Base-by-base conservation (phyloP, 805 yeast genomes). In the Kodamaea jinghongensis region DNA sequence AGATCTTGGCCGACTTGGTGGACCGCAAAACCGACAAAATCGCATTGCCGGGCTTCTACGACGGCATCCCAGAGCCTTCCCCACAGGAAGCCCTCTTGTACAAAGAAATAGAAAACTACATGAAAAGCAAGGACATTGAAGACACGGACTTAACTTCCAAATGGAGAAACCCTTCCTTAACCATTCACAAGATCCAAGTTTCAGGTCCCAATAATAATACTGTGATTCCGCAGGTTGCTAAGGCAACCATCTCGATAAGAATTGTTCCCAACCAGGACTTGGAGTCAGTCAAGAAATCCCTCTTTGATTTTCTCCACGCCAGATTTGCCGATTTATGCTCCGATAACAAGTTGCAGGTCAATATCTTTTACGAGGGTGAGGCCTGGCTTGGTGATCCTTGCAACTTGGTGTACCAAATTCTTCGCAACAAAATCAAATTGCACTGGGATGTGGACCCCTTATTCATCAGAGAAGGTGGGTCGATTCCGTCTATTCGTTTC, bases 341-440 rank as follows among this genome's bases (percentile, higher is more conserved):
- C 0, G 76, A 74, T 4, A 93, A 93, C 58, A 71, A 74, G 20
- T 52, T 91, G 27, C 58, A 63, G 9, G 64, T 90, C 14, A 68
- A 73, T 16, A 73, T 90, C 30, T 73, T 81, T 43, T 89, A 88
- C 54, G 91, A 85, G 54, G 96, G 96, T 0, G 97, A 90, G 52
- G 95, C 97, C 2, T 91, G 99, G 99, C 65, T 91, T 7, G 98
- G 97, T 4, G 89, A 93, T 50, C 84, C 90, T 10, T 62, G 70
- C 10, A 89, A 86, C 54, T 72, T 71, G 31, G 87, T 90, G 2
- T 93, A 86, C 58, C 72, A 77, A 50, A 71, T 84, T 6, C 65
- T 93, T 26, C 70, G 73, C 39, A 65, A 76, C 16, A 87, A 85
- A 36, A 68, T 91, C 23, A 63, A 67, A 30, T 59, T 67, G 3